These are phyloP conservation scores for Leccinum laetum DNA, from an alignment of 1,284 basidiomycete genomes.

Conservation along the genomic window DNA sequence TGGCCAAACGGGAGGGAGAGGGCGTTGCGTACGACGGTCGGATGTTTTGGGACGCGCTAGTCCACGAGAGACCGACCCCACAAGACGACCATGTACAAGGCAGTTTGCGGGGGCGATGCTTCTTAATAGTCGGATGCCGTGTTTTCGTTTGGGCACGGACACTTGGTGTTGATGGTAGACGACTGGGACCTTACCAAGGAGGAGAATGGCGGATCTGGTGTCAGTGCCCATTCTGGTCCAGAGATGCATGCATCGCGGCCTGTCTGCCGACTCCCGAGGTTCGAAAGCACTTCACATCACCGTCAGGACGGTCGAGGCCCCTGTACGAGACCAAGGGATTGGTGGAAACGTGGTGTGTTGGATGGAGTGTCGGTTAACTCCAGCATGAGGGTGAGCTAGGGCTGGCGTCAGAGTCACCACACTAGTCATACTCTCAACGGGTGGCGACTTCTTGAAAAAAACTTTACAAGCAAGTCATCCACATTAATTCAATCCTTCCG, in stretches of 20 bases:
- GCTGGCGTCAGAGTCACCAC: too few relatives aligned
- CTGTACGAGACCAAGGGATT: background rate
- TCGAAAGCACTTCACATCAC: background rate
- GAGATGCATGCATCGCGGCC: background rate
- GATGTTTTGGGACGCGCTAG: background rate
- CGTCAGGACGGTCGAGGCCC: background rate
- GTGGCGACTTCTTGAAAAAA: background rate
- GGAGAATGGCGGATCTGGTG: background rate
- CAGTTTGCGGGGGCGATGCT: background rate
- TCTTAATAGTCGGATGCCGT: background rate
- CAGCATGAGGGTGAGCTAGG: background rate
- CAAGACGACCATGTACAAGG: background rate
- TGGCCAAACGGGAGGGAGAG: background rate
- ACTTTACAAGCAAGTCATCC: too few relatives aligned
- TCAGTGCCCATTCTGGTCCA: background rate
- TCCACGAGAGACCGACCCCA: background rate
- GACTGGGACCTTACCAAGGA: background rate
- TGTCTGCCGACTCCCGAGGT: background rate
- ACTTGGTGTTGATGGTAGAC: background rate
- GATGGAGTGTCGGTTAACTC: background rate
- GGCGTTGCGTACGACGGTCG: background rate
- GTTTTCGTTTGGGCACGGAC: background rate
- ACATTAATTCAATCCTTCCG: background rate
- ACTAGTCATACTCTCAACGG: background rate
- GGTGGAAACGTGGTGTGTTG: background rate